Conservation (phyloP, 371 early-diverging fungal species). For the Basidiobolus meristosporus region DNA sequence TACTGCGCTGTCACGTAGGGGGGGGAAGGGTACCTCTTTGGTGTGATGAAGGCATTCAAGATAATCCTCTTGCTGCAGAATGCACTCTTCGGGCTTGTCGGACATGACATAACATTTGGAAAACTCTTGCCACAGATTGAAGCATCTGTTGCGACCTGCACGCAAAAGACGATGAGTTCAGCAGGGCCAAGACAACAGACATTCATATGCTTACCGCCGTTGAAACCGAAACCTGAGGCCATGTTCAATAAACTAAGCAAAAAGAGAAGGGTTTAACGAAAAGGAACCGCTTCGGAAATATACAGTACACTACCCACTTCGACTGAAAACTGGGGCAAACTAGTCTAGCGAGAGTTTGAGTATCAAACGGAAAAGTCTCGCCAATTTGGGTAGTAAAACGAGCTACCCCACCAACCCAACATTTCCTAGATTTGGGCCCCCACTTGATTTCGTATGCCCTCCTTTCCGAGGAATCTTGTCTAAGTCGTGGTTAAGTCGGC, state of each 20-base stretch:
- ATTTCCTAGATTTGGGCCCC: too few species aligned
- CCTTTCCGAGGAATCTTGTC: too few species aligned
- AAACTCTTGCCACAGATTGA: slow-evolving; percentile 70
- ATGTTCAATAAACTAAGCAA: slow-evolving; percentile 5
- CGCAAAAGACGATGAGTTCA: background rate
- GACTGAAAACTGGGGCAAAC: too few species aligned
- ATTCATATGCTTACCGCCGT: slow-evolving; percentile 11
- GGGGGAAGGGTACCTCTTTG: slow-evolving; percentile 53
- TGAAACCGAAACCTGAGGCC: slow-evolving; percentile 22
- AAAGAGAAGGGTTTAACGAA: slow-evolving; percentile 1
- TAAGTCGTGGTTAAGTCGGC: too few species aligned
- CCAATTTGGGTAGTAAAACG: too few species aligned
- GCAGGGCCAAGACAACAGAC: background rate
- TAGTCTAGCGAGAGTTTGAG: too few species aligned
- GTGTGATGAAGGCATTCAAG: slow-evolving; percentile 66
- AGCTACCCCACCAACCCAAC: too few species aligned
- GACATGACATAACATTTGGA: slow-evolving; percentile 62
- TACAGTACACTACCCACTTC: too few species aligned
- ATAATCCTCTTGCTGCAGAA: slow-evolving; percentile 55
- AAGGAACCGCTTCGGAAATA: too few species aligned
- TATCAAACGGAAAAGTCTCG: too few species aligned
- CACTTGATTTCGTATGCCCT: too few species aligned
- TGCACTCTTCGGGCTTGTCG: slow-evolving; percentile 47
- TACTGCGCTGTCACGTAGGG: too few species aligned
- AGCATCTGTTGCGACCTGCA: slow-evolving; percentile 62